Base-by-base conservation (phyloP, 2,329 filamentous ascomycete species). In the Myriosclerotinia duriaeana region DNA sequence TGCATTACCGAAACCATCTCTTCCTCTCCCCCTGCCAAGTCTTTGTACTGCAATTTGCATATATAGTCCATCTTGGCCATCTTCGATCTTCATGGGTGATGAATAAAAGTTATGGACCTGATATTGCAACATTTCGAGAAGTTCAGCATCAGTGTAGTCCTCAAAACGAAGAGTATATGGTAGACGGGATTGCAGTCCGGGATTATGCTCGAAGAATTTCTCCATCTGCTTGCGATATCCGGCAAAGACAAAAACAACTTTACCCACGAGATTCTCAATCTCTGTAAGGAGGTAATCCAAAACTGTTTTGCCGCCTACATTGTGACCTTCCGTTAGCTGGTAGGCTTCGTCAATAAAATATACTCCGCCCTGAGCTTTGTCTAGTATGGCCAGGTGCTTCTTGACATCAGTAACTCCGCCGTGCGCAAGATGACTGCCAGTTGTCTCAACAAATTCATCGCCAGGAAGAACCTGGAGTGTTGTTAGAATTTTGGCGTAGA, bases 271-370 rank as follows among this genome's bases (percentile, higher is more conserved):
- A 62, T 92, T 91, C 71, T 93, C 90, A 0, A 92, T 84, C 71
- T 93, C 89, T 0, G 88, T 82, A 0, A 94, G 82, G 0, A 94
- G 79, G 68, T 83, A 91, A 69, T 94, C 89, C 0, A 94, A 78
- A 0, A 92, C 88, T 0, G 83, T 82, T 0, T 77, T 79, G 0
- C 90, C 89, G 0, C 84, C 84, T 2, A 74, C 72, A 30, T 78
- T 89, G 65, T 85, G 84, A 0, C 83, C 83, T 0, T 84, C 85
- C 0, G 85, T 82, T 0, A 94, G 79, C 69, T 93, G 90, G 72
- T 94, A 93, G 0, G 90, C 89, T 75, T 94, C 90, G 68, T 94
- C 91, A 30, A 94, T 88, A 73, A 94, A 93, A 1, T 92, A 72
- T 0, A 87, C 87, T 0, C 91, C 91, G 0, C 90, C 90, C 85